Evolutionary conservation across 2,329 filamentous ascomycete species (phyloP), one percentile per base, ranked within the genome.

Genomic region (Cladosporium phlei): DNA sequence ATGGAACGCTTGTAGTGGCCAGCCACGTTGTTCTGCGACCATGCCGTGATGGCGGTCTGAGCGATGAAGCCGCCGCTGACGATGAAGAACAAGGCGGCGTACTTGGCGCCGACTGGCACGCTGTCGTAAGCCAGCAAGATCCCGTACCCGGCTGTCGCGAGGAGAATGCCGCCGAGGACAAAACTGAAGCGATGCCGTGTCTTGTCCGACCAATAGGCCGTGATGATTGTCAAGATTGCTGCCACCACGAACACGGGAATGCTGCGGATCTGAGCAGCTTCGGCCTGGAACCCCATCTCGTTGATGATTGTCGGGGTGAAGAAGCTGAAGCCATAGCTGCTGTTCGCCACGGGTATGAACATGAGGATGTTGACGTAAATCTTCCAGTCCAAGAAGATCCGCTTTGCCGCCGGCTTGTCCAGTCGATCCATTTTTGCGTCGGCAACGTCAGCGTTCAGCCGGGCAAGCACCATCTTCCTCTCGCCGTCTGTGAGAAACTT

Each of bases 1-100:
- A 82, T 68, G 1, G 70, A 67, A 19, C 76, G 70, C 30, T 33
- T 80, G 59, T 77, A 80, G 57, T 79, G 75, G 1, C 77, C 77
- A 1, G 69, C 71, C 52, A 79, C 68, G 52, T 77, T 76, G 58
- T 80, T 79, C 47, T 69, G 70, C 14, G 80, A 63, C 78, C 78
- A 82, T 5, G 69, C 73, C 22, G 80, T 63, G 1, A 69, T 67
- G 33, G 80, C 70, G 2, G 78, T 77, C 49, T 77, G 74, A 3
- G 72, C 70, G 46, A 77, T 73, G 56, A 74, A 80, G 2, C 72
- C 72, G 12, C 78, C 77, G 6, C 66, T 65, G 2, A 75, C 73
- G 54, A 80, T 63, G 29, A 78, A 68, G 59, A 76, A 80, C 30
- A 79, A 61, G 9, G 76, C 76, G 40, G 76, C 72, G 61, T 80